Evolutionary conservation across 257 asterid genomes (phyloP).

Genomic region (Penstemon davidsonii): DNA sequence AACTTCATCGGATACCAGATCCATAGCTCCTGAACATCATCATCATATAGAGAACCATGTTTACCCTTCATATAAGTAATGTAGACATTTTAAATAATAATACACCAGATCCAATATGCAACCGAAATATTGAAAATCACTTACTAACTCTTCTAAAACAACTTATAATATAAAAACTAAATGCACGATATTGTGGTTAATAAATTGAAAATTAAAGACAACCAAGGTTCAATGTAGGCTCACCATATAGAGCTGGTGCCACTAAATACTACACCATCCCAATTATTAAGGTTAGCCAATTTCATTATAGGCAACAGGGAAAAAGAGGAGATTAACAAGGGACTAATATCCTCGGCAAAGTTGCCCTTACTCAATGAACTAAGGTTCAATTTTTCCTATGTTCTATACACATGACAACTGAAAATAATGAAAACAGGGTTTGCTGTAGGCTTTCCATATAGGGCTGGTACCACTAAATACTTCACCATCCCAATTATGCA

Average conservation of each 20-base stretch:
- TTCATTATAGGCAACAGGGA: slow-evolving; percentile 67
- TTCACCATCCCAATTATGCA: slow-evolving; percentile 20
- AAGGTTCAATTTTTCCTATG: background rate
- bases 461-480: slow-evolving; percentile 3
- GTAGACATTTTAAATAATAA: background rate
- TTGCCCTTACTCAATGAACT: slow-evolving; percentile 29
- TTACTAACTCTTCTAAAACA: background rate
- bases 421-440: background rate
- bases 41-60: slow-evolving; percentile 44
- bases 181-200: background rate
- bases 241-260: slow-evolving; percentile 9
- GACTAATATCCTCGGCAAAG: slow-evolving; percentile 68
- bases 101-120: background rate
- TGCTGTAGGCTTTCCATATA: slow-evolving; percentile 15
- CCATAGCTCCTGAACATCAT: slow-evolving; percentile 38
- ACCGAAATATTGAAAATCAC: background rate
- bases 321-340: slow-evolving; percentile 55
- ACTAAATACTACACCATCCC: slow-evolving; percentile 17
- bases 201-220: background rate
- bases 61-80: background rate
- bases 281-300: slow-evolving; percentile 22
- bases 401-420: background rate
- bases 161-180: background rate
- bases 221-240: slow-evolving; percentile 12
- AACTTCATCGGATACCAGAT: slow-evolving; percentile 36